A percentile compares a stretch with the other conserved stretches of the same genome.
Evolutionary conservation across 441 rosid species (phyloP).

Genomic region (Adansonia rubrostipa): DNA sequence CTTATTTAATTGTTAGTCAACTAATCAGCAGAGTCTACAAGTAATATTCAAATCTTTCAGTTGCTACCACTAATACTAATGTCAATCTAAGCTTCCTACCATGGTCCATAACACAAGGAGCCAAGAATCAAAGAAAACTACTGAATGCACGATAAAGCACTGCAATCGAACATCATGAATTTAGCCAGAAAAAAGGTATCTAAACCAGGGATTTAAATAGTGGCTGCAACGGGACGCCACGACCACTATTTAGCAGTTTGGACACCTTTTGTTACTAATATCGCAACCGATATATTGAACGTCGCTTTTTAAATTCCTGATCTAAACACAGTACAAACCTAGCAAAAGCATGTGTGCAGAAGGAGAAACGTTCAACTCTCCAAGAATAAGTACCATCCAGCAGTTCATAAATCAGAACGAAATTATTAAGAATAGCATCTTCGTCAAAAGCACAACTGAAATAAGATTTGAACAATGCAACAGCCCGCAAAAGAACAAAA

Average conservation of each 20-base stretch:
- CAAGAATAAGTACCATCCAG: constrained; percentile 35
- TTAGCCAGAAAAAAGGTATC: background rate
- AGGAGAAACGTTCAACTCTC: background rate
- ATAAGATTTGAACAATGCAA: constrained; percentile 88
- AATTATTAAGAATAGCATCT: constrained; percentile 93
- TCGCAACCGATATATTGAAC: too few relatives aligned
- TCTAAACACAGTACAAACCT: background rate
- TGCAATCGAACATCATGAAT: background rate
- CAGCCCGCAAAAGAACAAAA: constrained; percentile 58
- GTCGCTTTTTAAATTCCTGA: too few relatives aligned
- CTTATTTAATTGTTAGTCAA: background rate
- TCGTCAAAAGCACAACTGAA: constrained; percentile 99
- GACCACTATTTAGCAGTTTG: too few relatives aligned
- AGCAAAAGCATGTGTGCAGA: background rate
- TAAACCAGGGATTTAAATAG: too few relatives aligned
- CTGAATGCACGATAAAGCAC: background rate
- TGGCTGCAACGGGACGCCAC: too few relatives aligned
- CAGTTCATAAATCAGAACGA: constrained; percentile 21
- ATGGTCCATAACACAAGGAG: background rate
- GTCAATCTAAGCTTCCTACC: background rate
- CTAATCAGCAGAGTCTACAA: background rate
- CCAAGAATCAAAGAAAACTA: background rate
- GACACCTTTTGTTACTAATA: too few relatives aligned
- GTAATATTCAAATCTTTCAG: background rate
- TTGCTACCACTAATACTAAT: background rate